Base-by-base conservation (phyloP, 1,139 yeast species). In the Hansenula anomala region DNA sequence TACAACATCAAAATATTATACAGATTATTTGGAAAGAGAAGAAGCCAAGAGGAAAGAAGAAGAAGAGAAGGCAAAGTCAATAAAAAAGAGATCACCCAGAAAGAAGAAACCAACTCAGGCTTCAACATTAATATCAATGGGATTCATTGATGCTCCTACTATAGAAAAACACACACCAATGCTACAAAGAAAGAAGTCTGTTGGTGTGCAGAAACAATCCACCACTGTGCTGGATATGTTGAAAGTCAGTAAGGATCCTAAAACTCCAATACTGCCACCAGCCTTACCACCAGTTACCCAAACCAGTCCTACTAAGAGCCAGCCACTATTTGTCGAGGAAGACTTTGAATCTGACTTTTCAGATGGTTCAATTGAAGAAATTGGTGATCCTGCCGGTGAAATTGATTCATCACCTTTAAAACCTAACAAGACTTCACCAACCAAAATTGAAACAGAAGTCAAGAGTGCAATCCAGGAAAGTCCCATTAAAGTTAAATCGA, bases 401-500 rank as follows among this genome's bases (percentile, higher is more conserved):
- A 20, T 20, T 20, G 22, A 9, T 12, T 24, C 34, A 32, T 32
- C 34, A 4, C 34, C 34, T 11, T 3, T 14, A 13, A 32, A 32
- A n/a, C 12, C 34, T 15, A 10, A 17, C 4, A 22, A 27, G 4
- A 15, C 17, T 4, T 28, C 35, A 14, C 35, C 35, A n/a, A 26
- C 24, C 3, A 33, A 33, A 15, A 11, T 33, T 14, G 19, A 33
- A 26, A 6, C 36, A 2, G 17, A 17, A 14, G 16, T 33, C 4
- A 25, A 33, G 6, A 33, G 30, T 19, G 15, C 30, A 3, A 19
- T 26, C 2, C 36, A 33, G 19, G 30, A 33, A 19, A 36, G 38
- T 32, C 38, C 38, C 4, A 36, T 36, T 6, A 36, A 28, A 23
- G 24, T 17, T 9, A 36, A 36, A 17, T 27, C 32, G 2, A 36